Evolutionary conservation across 2,329 filamentous ascomycete genomes (phyloP).

Genomic region (Fusarium bulbicola): DNA sequence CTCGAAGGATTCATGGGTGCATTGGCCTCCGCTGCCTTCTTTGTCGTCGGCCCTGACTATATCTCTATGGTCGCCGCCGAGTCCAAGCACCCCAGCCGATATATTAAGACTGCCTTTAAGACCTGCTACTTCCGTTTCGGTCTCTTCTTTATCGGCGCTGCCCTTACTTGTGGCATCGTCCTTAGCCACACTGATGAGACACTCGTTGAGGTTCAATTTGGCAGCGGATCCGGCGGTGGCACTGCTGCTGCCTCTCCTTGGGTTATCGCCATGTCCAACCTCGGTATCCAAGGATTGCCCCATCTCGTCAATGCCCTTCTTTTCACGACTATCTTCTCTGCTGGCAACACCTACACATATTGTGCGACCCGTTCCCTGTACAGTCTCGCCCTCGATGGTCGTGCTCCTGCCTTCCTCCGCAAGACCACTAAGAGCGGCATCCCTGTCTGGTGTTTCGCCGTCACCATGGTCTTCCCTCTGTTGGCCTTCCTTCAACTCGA

Average conservation of each 20-base stretch:
- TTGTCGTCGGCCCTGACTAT: slow-evolving; percentile 32
- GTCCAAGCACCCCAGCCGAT: slow-evolving; percentile 58
- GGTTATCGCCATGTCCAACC: slow-evolving; percentile 35
- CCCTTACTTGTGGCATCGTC: slow-evolving; percentile 25
- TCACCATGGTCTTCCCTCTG: slow-evolving; percentile 59
- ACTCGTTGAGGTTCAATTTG: slow-evolving; percentile 12
- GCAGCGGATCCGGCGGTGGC: background rate
- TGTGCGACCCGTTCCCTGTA: slow-evolving; percentile 63
- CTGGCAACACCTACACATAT: slow-evolving; percentile 45
- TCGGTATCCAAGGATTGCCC: slow-evolving; percentile 55
- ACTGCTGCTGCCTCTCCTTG: slow-evolving; percentile 32
- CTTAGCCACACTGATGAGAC: slow-evolving; percentile 14
- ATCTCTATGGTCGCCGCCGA: slow-evolving; percentile 38
- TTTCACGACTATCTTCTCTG: slow-evolving; percentile 56
- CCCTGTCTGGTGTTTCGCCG: slow-evolving; percentile 59
- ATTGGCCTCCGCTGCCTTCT: slow-evolving; percentile 26
- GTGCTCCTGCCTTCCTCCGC: slow-evolving; percentile 60
- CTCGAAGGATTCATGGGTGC: slow-evolving; percentile 32
- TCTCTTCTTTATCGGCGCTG: slow-evolving; percentile 73
- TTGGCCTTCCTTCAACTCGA: slow-evolving; percentile 57
- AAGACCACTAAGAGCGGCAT: slow-evolving; percentile 64
- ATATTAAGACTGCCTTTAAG: slow-evolving; percentile 76
- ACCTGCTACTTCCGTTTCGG: slow-evolving; percentile 79
- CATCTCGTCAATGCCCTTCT: slow-evolving; percentile 62
- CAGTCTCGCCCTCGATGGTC: slow-evolving; percentile 63